These are phyloP conservation scores for Paramyrothecium roridum DNA, from an alignment of 2,329 filamentous ascomycete species.

Conservation along the genomic window DNA sequence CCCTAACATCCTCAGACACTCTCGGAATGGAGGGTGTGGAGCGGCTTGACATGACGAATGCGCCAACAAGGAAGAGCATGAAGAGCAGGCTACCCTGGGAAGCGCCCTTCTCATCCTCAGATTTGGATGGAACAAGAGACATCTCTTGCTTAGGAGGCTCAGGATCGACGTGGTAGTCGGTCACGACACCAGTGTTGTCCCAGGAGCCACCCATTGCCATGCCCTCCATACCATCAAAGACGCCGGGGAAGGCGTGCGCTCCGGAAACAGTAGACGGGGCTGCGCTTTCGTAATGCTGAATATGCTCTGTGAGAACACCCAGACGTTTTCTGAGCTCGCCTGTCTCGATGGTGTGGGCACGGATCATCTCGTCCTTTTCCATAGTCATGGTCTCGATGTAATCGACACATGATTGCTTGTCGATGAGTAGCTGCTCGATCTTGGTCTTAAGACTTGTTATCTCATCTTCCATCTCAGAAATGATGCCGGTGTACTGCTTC, in stretches of 20 bases:
- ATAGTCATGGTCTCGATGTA: constrained; percentile 74
- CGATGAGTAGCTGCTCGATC: constrained; percentile 66
- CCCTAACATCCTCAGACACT: constrained; percentile 77
- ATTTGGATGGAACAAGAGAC: constrained; percentile 52
- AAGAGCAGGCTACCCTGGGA: constrained; percentile 81
- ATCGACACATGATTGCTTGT: constrained; percentile 72
- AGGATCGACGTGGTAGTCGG: constrained; percentile 63
- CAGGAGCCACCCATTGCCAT: constrained; percentile 78
- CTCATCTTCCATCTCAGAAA: constrained; percentile 76
- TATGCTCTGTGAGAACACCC: constrained; percentile 71
- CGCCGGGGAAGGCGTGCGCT: constrained; percentile 62
- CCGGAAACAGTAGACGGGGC: constrained; percentile 35
- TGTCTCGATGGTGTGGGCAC: constrained; percentile 83
- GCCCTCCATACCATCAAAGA: constrained; percentile 79
- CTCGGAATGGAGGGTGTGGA: constrained; percentile 69
- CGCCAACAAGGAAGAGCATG: constrained; percentile 95
- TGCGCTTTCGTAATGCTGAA: constrained; percentile 65
- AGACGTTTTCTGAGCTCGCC: constrained; percentile 92
- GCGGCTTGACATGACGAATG: constrained; percentile 88
- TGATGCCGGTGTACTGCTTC: constrained; percentile 78
- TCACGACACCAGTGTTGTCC: constrained; percentile 72
- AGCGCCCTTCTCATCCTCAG: constrained; percentile 61
- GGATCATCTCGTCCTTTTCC: constrained; percentile 91
- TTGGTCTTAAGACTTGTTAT: constrained; percentile 65
- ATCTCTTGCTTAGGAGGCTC: constrained; percentile 60